Base-by-base conservation (phyloP, 2,329 filamentous ascomycete genomes). In the Blastomyces silverae region DNA sequence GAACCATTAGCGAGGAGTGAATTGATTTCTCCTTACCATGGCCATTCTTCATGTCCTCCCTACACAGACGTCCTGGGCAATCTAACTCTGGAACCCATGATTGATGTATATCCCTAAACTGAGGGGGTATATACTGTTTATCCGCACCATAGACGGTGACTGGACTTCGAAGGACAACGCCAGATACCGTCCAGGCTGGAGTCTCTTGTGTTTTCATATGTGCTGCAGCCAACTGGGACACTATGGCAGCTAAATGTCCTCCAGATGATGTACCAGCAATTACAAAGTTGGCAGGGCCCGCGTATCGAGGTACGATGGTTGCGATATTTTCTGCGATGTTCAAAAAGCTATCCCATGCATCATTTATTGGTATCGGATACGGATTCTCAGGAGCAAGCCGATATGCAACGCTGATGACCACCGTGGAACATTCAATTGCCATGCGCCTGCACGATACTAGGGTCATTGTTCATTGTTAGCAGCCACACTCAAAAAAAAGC, bases 321-420 rank as follows among this genome's bases (percentile, higher is more conserved):
- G 46, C 22, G 15, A 46, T 22, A 28, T 60, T 63, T 8, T 46
- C 28, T 8, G 61, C 37, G 4, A 64, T 46, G 37, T 34, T 10
- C 11, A 65, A 22, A 56, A 65, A 63, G 11, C 61, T 31, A 31
- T 65, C 61, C 48, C 64, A 56, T 11, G 61, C 64, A 56, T 61
- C 61, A n/a, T 65, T 61, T 1, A 48, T 61, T 7, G 64, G 64
- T 20, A 46, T 65, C 1, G 64, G 68, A 64, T 63, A 69, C 3
- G 48, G 44, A 37, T 64, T 58, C 44, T 68, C 69, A 20, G 69
- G 69, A n/a, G 67, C 64, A 20, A 70, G 64, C 5, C 68, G 67
- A 48, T 69, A 69, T 56, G 57, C 69, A 42, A 69, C 64, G 56
- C 64, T 68, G 58, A 69, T 62, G 28, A 68, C 58, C 22, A 69